A percentile compares a stretch with the other conserved stretches of the same genome.
Conservation (phyloP, 371 early-diverging fungal genomes). For the Mucor mucedo region DNA sequence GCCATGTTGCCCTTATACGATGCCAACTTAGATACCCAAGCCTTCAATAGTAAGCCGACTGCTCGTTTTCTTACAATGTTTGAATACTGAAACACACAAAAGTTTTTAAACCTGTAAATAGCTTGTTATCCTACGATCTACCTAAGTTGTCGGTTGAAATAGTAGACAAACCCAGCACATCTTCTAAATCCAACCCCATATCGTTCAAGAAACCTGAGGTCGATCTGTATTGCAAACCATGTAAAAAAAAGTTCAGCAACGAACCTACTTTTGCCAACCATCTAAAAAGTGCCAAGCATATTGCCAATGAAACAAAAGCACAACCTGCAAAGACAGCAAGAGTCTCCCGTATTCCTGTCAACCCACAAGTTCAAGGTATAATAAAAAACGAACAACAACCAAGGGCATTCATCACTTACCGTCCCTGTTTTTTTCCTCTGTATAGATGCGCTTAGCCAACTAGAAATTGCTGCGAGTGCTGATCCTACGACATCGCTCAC, state of each 20-base stretch:
- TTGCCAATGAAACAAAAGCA: conserved; percentile 42
- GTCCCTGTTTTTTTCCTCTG: too few species aligned
- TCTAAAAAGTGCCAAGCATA: conserved; percentile 52
- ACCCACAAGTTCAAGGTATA: conserved; percentile 28
- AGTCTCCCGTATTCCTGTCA: conserved; percentile 4
- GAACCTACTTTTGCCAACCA: conserved; percentile 43
- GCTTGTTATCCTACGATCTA: conserved; percentile 17
- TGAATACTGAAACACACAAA: not conserved
- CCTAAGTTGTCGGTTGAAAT: conserved; percentile 1
- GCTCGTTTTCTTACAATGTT: not conserved
- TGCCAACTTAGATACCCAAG: conserved; percentile 13
- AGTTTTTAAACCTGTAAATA: conserved; percentile 23
- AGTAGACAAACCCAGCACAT: not conserved
- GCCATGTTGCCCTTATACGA: conserved; percentile 25
- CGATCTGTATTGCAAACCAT: conserved; percentile 46
- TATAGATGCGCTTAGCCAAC: conserved; percentile 22
- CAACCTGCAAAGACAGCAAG: conserved; percentile 3
- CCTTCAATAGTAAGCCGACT: conserved; percentile 23
- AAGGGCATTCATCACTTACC: not conserved
- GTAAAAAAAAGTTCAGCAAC: conserved; percentile 53
- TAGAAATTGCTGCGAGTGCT: conserved; percentile 8
- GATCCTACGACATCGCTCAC: conserved; percentile 23
- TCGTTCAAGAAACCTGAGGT: conserved; percentile 5
- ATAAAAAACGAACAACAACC: not conserved
- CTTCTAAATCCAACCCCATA: conserved; percentile 6